phyloP scores from a whole-genome alignment of 768 basidiomycete genomes.

The Mycena rosella region DNA sequence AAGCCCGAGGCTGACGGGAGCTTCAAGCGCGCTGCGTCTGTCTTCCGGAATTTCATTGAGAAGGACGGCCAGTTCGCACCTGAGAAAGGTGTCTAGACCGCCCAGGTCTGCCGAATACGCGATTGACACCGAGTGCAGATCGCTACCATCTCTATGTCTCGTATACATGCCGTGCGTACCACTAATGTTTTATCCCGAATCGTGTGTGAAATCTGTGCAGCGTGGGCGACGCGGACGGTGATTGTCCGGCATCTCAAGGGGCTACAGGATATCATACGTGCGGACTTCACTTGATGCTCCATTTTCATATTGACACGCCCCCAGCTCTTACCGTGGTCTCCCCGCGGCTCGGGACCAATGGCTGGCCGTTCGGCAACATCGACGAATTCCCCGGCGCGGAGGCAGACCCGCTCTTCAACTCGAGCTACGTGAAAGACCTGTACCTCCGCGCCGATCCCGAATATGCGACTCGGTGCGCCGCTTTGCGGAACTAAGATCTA shows the following conservation, averaged over 20 bases:
- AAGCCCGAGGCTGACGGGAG: conserved; percentile 61
- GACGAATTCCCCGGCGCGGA: conserved; percentile 80
- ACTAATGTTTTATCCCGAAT: neutral
- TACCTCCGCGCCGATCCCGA: conserved; percentile 82
- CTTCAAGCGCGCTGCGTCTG: conserved; percentile 66
- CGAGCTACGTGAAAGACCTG: conserved; percentile 83
- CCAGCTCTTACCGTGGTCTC: conserved; percentile 85
- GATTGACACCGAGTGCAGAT: conserved; percentile 56
- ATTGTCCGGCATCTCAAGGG: conserved; percentile 94
- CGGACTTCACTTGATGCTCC: conserved; percentile 38
- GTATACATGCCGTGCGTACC: conserved; percentile 82
- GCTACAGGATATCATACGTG: conserved; percentile 85
- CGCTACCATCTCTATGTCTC: conserved; percentile 95
- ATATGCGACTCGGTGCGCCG: conserved; percentile 73
- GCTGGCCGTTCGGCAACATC: conserved; percentile 88
- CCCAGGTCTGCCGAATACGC: no score
- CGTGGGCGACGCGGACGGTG: conserved; percentile 91
- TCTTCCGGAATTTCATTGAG: conserved; percentile 68
- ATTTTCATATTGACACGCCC: neutral
- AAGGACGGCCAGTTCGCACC: conserved; percentile 75
- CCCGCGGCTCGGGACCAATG: conserved; percentile 83
- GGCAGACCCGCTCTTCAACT: conserved; percentile 76
- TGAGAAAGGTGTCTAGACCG: conserved; percentile 70
- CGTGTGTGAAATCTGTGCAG: neutral
- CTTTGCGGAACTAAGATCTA: no score